A percentile compares a stretch with the other conserved stretches of the same genome.
These are phyloP conservation scores for Pseudozyma sp. DNA, from an alignment of 1,284 basidiomycete species.

Conservation along the genomic window DNA sequence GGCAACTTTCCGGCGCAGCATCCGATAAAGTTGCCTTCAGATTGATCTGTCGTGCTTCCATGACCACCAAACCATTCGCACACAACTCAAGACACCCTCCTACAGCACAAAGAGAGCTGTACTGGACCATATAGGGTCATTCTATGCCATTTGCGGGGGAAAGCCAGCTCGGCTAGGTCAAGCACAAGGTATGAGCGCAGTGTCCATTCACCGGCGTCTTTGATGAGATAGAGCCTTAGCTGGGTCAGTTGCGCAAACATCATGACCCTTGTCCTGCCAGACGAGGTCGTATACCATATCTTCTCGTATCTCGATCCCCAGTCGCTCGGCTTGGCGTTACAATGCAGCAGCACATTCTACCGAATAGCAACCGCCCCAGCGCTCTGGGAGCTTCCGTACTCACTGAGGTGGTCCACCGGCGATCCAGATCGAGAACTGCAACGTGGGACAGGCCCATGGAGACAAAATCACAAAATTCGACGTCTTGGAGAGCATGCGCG, in stretches of 20 bases:
- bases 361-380: constrained; percentile 35
- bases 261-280: constrained; percentile 30
- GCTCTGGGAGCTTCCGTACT: constrained; percentile 42
- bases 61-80: too few relatives aligned
- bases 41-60: not conserved
- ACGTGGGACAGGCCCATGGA: constrained; percentile 16
- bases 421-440: constrained; percentile 18
- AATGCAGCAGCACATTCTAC: constrained; percentile 30
- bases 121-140: too few relatives aligned
- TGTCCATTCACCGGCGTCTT: too few relatives aligned
- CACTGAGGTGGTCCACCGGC: constrained; percentile 44
- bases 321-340: constrained; percentile 15
- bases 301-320: constrained; percentile 33
- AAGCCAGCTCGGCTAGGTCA: too few relatives aligned
- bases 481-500: constrained; percentile 24
- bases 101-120: too few relatives aligned
- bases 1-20: constrained; percentile 1
- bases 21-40: not conserved
- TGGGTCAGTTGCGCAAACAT: not conserved
- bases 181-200: not conserved
- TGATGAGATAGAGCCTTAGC: constrained; percentile 1
- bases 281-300: constrained; percentile 41
- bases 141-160: too few relatives aligned
- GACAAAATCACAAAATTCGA: constrained; percentile 7
- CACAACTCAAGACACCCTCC: too few relatives aligned